A percentile compares a stretch with the other conserved stretches of the same genome.
Evolutionary conservation across 1,139 yeast species (phyloP).

Genomic region (Eremothecium sinecaudum): DNA sequence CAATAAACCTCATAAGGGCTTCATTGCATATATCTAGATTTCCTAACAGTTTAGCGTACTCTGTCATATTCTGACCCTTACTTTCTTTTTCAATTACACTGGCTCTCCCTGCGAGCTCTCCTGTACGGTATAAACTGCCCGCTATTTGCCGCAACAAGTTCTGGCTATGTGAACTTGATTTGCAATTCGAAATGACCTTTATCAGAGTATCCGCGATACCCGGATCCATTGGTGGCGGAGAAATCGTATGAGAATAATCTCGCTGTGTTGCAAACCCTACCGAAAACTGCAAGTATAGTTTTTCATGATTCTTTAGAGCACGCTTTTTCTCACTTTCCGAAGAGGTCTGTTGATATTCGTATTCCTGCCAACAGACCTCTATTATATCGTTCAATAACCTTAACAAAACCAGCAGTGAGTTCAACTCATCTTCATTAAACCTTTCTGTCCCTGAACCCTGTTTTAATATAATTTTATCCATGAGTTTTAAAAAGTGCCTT

Average conservation of each 20-base stretch:
- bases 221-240: constrained; percentile 21
- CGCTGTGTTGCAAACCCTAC: constrained; percentile 27
- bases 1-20: constrained; percentile 21
- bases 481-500: constrained; percentile 14
- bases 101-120: not conserved
- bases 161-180: constrained; percentile 18
- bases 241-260: constrained; percentile 19
- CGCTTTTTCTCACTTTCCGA: constrained; percentile 5
- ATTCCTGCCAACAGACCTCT: constrained; percentile 24
- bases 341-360: constrained; percentile 4
- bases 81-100: not conserved
- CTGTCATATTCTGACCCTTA: not conserved
- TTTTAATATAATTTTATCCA: constrained; percentile 16
- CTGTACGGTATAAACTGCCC: constrained; percentile 14
- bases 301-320: constrained; percentile 6
- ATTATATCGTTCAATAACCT: constrained; percentile 24
- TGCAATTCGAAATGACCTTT: constrained; percentile 17
- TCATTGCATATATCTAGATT: constrained; percentile 23
- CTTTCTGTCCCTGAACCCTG: constrained; percentile 10
- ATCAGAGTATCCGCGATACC: constrained; percentile 18
- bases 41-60: constrained; percentile 14
- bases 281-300: constrained; percentile 11
- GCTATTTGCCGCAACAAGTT: constrained; percentile 17
- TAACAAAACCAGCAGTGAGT: constrained; percentile 21
- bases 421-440: constrained; percentile 12